Percentiles rank a stretch among this genome's conserved stretches.
These are phyloP conservation scores for Sicyos baderoa DNA, from an alignment of 306 rosid genomes.

Conservation along the genomic window DNA sequence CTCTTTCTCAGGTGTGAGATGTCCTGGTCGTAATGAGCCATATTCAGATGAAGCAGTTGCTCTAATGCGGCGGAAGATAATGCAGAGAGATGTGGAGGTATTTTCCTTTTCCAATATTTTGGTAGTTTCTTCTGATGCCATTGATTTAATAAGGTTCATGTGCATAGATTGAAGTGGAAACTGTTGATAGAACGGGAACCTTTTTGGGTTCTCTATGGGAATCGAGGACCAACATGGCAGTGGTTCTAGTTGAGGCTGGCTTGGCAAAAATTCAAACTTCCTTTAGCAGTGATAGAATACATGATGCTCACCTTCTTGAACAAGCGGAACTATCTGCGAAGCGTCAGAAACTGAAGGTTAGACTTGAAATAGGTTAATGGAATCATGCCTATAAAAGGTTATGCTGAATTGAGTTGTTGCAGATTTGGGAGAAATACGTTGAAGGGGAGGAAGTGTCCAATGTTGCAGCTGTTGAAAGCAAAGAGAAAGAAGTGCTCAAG, in stretches of 20 bases:
- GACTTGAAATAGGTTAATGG: slow-evolving; percentile 20
- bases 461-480: slow-evolving; percentile 57
- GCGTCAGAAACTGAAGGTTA: slow-evolving; percentile 73
- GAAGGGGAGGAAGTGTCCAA: slow-evolving; percentile 90
- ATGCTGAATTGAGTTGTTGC: slow-evolving; percentile 31
- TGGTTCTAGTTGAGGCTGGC: slow-evolving; percentile 82
- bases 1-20: slow-evolving; percentile 86
- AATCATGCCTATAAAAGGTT: slow-evolving; percentile 12
- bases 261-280: slow-evolving; percentile 79
- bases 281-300: slow-evolving; percentile 82
- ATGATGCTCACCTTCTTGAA: slow-evolving; percentile 72
- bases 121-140: background rate
- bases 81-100: slow-evolving; percentile 99
- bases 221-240: slow-evolving; percentile 59
- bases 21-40: slow-evolving; percentile 93
- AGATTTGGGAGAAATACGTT: slow-evolving; percentile 95
- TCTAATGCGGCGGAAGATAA: slow-evolving; percentile 85
- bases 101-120: slow-evolving; percentile 17
- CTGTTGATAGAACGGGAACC: slow-evolving; percentile 81
- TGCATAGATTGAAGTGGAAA: slow-evolving; percentile 84
- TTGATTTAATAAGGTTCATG: slow-evolving; percentile 11
- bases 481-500: slow-evolving; percentile 93
- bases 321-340: slow-evolving; percentile 81
- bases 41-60: slow-evolving; percentile 94
- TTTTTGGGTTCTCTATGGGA: slow-evolving; percentile 84